Conservation (phyloP, 495 filamentous ascomycete genomes). For the Penicillium longicatenatum region DNA sequence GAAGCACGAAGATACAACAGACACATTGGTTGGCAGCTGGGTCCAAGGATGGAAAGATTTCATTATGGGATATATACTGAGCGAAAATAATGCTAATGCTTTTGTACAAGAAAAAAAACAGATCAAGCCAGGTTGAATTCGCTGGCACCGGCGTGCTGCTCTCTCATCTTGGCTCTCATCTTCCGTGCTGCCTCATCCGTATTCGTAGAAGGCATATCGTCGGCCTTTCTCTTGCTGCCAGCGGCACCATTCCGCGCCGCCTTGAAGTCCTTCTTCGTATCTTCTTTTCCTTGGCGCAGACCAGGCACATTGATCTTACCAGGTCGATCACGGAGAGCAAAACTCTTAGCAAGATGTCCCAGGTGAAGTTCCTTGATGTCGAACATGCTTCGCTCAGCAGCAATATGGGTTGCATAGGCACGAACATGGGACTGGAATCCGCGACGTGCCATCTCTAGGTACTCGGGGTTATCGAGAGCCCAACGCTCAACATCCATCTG, state of each 20-base stretch:
- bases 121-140: slow-evolving; percentile 89
- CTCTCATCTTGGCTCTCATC: slow-evolving; percentile 82
- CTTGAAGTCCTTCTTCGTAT: slow-evolving; percentile 52
- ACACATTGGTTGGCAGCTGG: slow-evolving; percentile 91
- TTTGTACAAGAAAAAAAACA: slow-evolving; percentile 30
- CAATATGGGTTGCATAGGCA: slow-evolving; percentile 92
- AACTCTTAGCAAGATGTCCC: slow-evolving; percentile 92
- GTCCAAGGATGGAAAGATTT: slow-evolving; percentile 94
- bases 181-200: slow-evolving; percentile 66
- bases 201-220: slow-evolving; percentile 41
- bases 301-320: slow-evolving; percentile 80
- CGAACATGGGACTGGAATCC: slow-evolving; percentile 91
- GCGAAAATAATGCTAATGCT: slow-evolving; percentile 32
- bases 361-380: slow-evolving; percentile 87
- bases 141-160: slow-evolving; percentile 68
- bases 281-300: slow-evolving; percentile 46
- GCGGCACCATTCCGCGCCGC: slow-evolving; percentile 37
- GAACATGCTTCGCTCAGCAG: slow-evolving; percentile 79
- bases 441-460: slow-evolving; percentile 71
- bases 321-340: slow-evolving; percentile 84
- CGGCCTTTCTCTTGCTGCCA: slow-evolving; percentile 42
- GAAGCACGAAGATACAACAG: slow-evolving; percentile 63
- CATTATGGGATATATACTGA: slow-evolving; percentile 94
- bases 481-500: slow-evolving; percentile 75
- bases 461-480: slow-evolving; percentile 59